Evolutionary conservation across 495 filamentous ascomycete species (phyloP).

Genomic region (Penicillium verhagenii): DNA sequence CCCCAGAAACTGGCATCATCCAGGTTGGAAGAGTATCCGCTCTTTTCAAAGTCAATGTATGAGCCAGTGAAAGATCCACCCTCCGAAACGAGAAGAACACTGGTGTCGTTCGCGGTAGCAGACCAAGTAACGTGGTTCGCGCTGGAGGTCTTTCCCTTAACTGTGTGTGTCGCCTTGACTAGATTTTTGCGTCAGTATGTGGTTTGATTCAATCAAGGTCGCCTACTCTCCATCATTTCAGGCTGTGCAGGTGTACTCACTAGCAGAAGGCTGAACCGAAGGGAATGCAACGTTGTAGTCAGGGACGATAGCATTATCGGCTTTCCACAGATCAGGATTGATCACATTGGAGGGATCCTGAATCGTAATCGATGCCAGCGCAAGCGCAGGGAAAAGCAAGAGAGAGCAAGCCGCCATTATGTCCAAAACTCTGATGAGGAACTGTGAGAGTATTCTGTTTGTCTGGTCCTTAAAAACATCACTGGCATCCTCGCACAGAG

Average conservation of each 20-base stretch:
- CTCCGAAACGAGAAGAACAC: constrained; percentile 14
- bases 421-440: neutral
- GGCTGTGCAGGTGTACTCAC: constrained; percentile 7
- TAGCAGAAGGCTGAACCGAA: constrained; percentile 6
- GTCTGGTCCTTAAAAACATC: neutral
- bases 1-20: constrained; percentile 21
- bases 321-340: constrained; percentile 5
- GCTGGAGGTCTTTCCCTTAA: constrained; percentile 2
- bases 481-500: neutral
- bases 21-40: constrained; percentile 17
- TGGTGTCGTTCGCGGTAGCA: constrained; percentile 20
- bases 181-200: neutral
- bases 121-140: constrained; percentile 13
- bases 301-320: constrained; percentile 15
- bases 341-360: constrained; percentile 19
- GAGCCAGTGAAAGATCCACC: constrained; percentile 10
- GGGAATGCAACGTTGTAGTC: constrained; percentile 12
- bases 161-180: constrained; percentile 10
- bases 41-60: constrained; percentile 13
- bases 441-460: neutral
- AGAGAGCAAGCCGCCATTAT: constrained; percentile 4
- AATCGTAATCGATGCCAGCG: constrained; percentile 10
- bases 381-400: constrained; percentile 10
- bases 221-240: too few relatives aligned
- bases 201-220: neutral